Base-by-base conservation (phyloP, 306 rosid species). In the Quercus dentata region DNA sequence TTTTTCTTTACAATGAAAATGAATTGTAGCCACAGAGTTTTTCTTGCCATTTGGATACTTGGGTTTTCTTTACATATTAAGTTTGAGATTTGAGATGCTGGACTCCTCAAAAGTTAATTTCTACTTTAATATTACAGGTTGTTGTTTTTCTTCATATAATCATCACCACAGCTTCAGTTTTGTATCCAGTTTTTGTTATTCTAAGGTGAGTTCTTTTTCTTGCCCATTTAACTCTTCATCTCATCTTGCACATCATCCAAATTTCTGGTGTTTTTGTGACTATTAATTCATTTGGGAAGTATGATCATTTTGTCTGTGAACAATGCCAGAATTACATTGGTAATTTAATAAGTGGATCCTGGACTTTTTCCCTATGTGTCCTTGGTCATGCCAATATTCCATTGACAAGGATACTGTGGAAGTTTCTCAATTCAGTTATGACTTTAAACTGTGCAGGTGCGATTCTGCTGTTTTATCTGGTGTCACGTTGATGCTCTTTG, bases 381-480 rank as follows among this genome's bases (percentile, higher is more conserved):
- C 82, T 71, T 49, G 67, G 67, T 58, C 33, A 79, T 49, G 54
- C 54, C 54, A 49, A 49, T 49, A 49, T 61, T 73, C 80, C 62
- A 77, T 58, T 64, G 79, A 76, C 21, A 55, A 28, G 77, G 76
- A 46, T 82, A 49, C 15, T 68, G 46, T 44, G 55, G 51, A 74
- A 71, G 33, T 61, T 77, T 63, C 67, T 71, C 44, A 56, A 31
- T 79, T 73, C 27, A 73, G 21, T 70, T 59, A 30, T 78, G 54
- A 21, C 65, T 77, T 78, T 69, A 57, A 31, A 21, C 46, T 79
- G 80, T 86, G 85, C 92, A 96, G 99, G 87, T 85, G 88, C 63
- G 94, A 91, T 86, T 93, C 98, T 69, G 99, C 93, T 55, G 91
- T 93, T 80, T 52, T 89, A 62, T 93, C 92, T 41, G 99, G 97